phyloP scores from a whole-genome alignment of 2,329 filamentous ascomycete genomes.

The Ophiobolus disseminans region DNA sequence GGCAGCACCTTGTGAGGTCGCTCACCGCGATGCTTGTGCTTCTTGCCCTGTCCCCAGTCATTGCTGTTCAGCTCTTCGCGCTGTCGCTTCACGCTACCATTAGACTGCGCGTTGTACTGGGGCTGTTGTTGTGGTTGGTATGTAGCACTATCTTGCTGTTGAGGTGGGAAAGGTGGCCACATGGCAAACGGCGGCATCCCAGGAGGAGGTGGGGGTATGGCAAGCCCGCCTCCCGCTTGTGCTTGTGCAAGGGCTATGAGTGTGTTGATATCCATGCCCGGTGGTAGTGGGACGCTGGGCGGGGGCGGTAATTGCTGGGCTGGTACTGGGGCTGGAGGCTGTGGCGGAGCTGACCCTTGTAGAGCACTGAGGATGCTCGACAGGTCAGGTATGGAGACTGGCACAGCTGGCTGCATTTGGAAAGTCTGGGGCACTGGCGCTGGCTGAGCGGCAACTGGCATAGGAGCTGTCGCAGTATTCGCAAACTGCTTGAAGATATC shows the following conservation, averaged over 20 bases:
- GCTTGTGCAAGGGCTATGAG: constrained; percentile 36
- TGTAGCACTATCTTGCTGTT: constrained; percentile 23
- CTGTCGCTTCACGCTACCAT: constrained; percentile 45
- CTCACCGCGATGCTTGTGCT: constrained; percentile 31
- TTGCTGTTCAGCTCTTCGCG: constrained; percentile 38
- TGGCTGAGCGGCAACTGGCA: constrained; percentile 14
- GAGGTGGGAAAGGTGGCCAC: constrained; percentile 22
- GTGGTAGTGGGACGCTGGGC: not conserved
- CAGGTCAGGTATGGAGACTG: constrained; percentile 31
- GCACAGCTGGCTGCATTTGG: constrained; percentile 22
- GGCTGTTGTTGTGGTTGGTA: constrained; percentile 17
- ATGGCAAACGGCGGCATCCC: constrained; percentile 23
- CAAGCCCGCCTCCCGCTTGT: constrained; percentile 20
- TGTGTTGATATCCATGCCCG: constrained; percentile 25
- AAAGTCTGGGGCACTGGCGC: constrained; percentile 26
- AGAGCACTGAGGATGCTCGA: constrained; percentile 39
- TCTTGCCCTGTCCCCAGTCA: constrained; percentile 61
- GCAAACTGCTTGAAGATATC: constrained; percentile 39
- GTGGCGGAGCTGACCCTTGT: constrained; percentile 23
- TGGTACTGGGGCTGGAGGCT: constrained; percentile 17
- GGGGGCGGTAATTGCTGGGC: constrained; percentile 21
- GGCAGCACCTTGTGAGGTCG: constrained; percentile 54
- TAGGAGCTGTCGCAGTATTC: constrained; percentile 16
- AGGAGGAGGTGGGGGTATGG: constrained; percentile 33
- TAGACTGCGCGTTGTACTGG: constrained; percentile 35